Evolutionary conservation across 805 yeast genomes (phyloP), one percentile per base, ranked within the genome.

Genomic region (Kodamaea leandrae): DNA sequence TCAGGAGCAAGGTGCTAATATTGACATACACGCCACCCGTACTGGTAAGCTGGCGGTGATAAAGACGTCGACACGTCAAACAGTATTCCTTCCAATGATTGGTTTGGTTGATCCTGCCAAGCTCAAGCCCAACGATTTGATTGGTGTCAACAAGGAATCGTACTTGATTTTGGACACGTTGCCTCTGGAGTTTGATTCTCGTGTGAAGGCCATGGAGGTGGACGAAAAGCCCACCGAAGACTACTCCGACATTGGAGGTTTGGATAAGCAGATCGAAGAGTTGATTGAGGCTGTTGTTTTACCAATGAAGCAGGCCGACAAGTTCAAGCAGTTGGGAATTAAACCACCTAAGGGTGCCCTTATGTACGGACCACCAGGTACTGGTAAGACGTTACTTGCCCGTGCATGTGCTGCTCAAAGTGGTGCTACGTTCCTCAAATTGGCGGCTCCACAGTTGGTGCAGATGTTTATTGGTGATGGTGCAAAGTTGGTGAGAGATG

Each of bases 141-240:
- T 93, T 45, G 99, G 99, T 55, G 99, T 93, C 41, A 93, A 93
- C 64, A 93, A 93, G 67, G 99, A 93, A 61, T 86, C 96, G 6
- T 93, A 90, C 60, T 75, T 93, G 51, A 85, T 93, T 40, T 74
- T 93, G 53, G 99, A 93, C 66, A 89, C 95, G 6, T 73, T 93
- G 50, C 99, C 99, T 8, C 89, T 96, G 2, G 99, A 93, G 66
- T 93, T 93, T 60, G 99, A 93, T 64, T 85, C 95, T 41, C 78
- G 99, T 55, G 99, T 93, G 39, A 93, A 93, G 68, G 98, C 98
- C 9, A 87, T 93, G 99, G 99, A 93, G 64, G 99, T 93, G 38
- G 99, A 93, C 61, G 99, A 93, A 68, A 90, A 91, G 60, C 99
- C 99, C 45, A 85, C 96, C 1, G 99, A 93, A 63, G 88, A 96